Conservation (phyloP, 257 asterid genomes). For the Solanum peruvianum region DNA sequence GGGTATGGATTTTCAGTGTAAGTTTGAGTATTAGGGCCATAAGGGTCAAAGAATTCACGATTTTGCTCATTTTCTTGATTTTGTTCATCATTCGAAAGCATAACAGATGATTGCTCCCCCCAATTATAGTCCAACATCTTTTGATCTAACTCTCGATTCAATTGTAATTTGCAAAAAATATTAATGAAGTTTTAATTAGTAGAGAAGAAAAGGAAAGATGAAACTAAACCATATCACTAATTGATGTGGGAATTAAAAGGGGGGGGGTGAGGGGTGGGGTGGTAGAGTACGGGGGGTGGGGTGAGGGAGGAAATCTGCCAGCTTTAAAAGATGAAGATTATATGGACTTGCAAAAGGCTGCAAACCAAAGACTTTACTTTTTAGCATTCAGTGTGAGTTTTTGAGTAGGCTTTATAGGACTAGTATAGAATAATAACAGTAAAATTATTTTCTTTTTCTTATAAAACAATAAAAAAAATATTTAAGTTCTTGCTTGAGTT, state of each 20-base stretch:
- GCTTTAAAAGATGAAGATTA: conserved; percentile 58
- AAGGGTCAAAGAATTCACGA: conserved; percentile 47
- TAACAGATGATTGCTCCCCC: conserved; percentile 68
- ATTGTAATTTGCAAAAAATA: neutral
- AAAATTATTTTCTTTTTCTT: neutral
- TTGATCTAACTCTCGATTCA: neutral
- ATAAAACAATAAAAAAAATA: neutral
- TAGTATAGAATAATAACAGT: neutral
- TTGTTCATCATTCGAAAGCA: conserved; percentile 54
- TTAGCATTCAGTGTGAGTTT: conserved; percentile 6
- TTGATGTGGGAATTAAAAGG: neutral
- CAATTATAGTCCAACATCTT: conserved; percentile 87
- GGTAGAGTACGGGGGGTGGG: neutral
- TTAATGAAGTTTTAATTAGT: neutral
- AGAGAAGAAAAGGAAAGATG: neutral
- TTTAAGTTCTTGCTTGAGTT: neutral
- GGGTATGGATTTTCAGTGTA: conserved; percentile 27
- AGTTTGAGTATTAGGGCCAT: conserved; percentile 20
- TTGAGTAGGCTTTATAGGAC: conserved; percentile 2
- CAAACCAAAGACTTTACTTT: conserved; percentile 27
- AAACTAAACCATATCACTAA: neutral
- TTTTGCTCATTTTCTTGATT: conserved; percentile 32
- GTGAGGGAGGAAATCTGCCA: conserved; percentile 42
- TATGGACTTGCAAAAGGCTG: conserved; percentile 48
- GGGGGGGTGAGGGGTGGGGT: neutral